A percentile compares a stretch with the other conserved stretches of the same genome.
Evolutionary conservation across 108 stramenopile genomes (phyloP).

Genomic region (Discostella stelligeroides): DNA sequence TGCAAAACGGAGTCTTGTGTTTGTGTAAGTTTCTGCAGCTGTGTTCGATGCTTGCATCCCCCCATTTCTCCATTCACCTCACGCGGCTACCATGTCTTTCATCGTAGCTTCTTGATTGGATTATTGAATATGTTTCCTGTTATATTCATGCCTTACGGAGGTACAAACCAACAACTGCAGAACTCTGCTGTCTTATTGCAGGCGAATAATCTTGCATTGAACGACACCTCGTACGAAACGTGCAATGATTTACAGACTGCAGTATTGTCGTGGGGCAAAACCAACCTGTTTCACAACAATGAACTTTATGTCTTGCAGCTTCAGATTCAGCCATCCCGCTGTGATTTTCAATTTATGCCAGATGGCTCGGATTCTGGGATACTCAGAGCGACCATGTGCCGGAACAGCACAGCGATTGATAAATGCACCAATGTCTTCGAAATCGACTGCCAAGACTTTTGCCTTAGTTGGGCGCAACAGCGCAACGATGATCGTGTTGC

Average conservation of each 20-base stretch:
- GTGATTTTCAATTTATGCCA: constrained; percentile 49
- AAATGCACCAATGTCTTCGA: not conserved
- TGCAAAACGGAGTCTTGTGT: constrained; percentile 64
- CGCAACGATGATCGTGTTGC: not conserved
- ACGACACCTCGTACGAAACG: constrained; percentile 36
- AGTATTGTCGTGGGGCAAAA: constrained; percentile 57
- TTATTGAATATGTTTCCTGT: constrained; percentile 49
- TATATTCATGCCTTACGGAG: constrained; percentile 11
- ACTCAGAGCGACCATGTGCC: constrained; percentile 1
- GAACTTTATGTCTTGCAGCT: constrained; percentile 56
- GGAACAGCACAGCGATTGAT: not conserved
- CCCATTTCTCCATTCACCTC: constrained; percentile 1
- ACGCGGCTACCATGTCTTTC: constrained; percentile 4
- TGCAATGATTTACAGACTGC: constrained; percentile 61
- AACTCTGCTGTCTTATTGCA: constrained; percentile 64
- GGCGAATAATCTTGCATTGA: constrained; percentile 58
- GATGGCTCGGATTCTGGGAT: not conserved
- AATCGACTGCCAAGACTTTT: constrained; percentile 9
- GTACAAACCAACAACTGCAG: constrained; percentile 37
- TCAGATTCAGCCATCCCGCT: constrained; percentile 63
- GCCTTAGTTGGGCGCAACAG: constrained; percentile 1
- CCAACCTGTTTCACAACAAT: constrained; percentile 7
- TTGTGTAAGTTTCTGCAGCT: constrained; percentile 49
- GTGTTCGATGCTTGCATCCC: not conserved
- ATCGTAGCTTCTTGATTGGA: constrained; percentile 51